Evolutionary conservation across 192 early-diverging fungal genomes (phyloP).

Genomic region (Backusella luteola): DNA sequence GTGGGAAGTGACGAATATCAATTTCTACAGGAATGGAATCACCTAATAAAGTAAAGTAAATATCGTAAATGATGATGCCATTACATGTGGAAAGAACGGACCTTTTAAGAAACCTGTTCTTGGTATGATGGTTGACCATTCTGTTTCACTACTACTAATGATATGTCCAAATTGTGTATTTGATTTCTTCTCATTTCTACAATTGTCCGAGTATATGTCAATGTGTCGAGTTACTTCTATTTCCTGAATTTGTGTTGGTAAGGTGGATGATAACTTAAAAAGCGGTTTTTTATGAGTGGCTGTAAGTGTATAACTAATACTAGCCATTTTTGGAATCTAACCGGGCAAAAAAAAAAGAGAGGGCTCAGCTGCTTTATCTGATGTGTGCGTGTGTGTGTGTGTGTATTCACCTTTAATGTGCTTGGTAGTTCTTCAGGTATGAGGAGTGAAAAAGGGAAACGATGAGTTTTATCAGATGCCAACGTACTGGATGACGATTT

Average conservation of each 20-base stretch:
- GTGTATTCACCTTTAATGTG: not conserved
- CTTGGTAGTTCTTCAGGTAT: not conserved
- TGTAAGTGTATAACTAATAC: not conserved
- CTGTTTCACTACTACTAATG: not conserved
- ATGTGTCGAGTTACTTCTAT: not conserved
- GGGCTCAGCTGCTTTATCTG: not conserved
- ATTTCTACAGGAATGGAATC: not conserved
- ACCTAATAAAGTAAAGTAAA: not conserved
- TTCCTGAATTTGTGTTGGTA: not conserved
- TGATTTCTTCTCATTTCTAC: not conserved
- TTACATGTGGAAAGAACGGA: not conserved
- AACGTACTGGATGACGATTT: not conserved
- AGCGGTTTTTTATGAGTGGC: not conserved
- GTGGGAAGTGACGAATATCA: not conserved
- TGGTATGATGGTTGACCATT: conserved; percentile 1
- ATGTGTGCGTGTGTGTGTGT: not conserved
- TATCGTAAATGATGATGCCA: not conserved
- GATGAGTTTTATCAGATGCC: not conserved
- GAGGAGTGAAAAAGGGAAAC: not conserved
- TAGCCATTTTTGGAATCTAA: conserved; percentile 4
- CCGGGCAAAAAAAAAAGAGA: not conserved
- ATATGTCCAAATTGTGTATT: not conserved
- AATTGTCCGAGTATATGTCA: not conserved
- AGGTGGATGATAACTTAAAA: not conserved
- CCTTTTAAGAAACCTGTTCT: not conserved